These are phyloP conservation scores for Meyerozyma sp. DNA, from an alignment of 1,139 yeast genomes.

Conservation along the genomic window DNA sequence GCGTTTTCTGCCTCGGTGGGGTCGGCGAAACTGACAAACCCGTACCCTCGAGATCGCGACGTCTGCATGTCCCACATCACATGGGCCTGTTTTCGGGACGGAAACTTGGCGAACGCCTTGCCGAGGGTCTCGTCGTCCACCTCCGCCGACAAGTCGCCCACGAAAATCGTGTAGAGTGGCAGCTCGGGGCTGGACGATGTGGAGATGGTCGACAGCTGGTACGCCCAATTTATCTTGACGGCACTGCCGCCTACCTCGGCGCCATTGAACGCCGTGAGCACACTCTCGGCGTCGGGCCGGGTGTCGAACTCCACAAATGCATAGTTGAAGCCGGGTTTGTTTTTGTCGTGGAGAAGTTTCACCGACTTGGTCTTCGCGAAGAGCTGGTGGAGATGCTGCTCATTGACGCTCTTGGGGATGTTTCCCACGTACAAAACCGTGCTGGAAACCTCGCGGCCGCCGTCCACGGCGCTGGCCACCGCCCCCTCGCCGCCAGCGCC, in stretches of 20 bases:
- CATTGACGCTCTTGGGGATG: conserved; percentile 60
- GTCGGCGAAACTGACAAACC: conserved; percentile 76
- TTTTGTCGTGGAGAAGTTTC: conserved; percentile 72
- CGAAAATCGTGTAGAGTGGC: conserved; percentile 65
- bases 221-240: conserved; percentile 77
- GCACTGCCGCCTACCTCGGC: conserved; percentile 45
- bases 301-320: conserved; percentile 76
- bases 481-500: too few species aligned
- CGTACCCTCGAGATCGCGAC: conserved; percentile 86
- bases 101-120: conserved; percentile 54
- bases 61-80: conserved; percentile 99
- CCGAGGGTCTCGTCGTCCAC: conserved; percentile 72
- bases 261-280: conserved; percentile 59
- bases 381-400: conserved; percentile 54
- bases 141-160: conserved; percentile 82
- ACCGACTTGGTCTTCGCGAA: conserved; percentile 56
- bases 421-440: conserved; percentile 76
- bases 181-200: conserved; percentile 53
- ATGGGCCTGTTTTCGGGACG: conserved; percentile 73
- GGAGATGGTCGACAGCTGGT: conserved; percentile 49
- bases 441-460: conserved; percentile 75
- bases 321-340: conserved; percentile 68
- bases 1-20: conserved; percentile 73
- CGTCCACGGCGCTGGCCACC: conserved; percentile 70
- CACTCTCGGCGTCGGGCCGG: conserved; percentile 55